A percentile compares a stretch with the other conserved stretches of the same genome.
Evolutionary conservation across 2,329 filamentous ascomycete species (phyloP).

Genomic region (Aspergillus bombycis): DNA sequence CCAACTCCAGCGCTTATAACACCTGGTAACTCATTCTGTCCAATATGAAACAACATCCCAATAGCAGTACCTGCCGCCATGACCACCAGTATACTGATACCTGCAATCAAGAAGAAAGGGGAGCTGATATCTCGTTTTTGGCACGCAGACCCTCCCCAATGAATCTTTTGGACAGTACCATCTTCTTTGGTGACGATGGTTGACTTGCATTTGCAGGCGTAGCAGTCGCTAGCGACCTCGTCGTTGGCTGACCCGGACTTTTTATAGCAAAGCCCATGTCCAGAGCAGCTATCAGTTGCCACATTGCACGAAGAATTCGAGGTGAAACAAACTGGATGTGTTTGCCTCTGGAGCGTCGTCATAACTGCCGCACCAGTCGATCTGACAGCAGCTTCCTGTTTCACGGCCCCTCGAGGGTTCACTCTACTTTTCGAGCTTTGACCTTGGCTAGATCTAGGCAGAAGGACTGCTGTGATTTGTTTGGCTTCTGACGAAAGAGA

Average conservation of each 20-base stretch:
- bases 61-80: slow-evolving; percentile 71
- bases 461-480: slow-evolving; percentile 60
- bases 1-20: slow-evolving; percentile 96
- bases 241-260: slow-evolving; percentile 57
- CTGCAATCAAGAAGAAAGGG: slow-evolving; percentile 83
- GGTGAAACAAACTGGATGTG: slow-evolving; percentile 70
- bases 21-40: slow-evolving; percentile 83
- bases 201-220: slow-evolving; percentile 72
- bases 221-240: slow-evolving; percentile 63
- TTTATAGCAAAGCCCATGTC: slow-evolving; percentile 75
- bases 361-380: not conserved
- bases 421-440: not conserved
- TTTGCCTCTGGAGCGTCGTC: slow-evolving; percentile 1
- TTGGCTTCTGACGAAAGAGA: slow-evolving; percentile 55
- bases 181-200: slow-evolving; percentile 54
- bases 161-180: slow-evolving; percentile 62
- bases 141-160: slow-evolving; percentile 85
- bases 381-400: slow-evolving; percentile 8
- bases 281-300: slow-evolving; percentile 76
- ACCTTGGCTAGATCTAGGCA: slow-evolving; percentile 41
- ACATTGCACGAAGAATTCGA: slow-evolving; percentile 69
- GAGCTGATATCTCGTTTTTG: slow-evolving; percentile 89
- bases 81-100: slow-evolving; percentile 72
- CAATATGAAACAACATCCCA: slow-evolving; percentile 78
- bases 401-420: slow-evolving; percentile 7